Evolutionary conservation across 306 rosid genomes (phyloP).

Genomic region (Purshia tridentata): DNA sequence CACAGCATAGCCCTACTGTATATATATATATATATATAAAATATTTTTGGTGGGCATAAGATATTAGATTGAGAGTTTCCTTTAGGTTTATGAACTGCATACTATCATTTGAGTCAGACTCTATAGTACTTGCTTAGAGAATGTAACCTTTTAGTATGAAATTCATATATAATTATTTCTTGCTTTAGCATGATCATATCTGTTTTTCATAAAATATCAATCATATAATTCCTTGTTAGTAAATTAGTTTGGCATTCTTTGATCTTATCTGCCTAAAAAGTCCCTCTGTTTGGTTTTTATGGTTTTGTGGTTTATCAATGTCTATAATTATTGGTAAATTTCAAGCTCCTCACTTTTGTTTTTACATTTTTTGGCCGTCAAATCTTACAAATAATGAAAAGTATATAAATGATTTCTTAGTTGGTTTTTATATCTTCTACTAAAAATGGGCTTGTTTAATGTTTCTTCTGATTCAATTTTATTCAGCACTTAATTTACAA

Average conservation of each 20-base stretch:
- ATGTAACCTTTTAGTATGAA: neutral
- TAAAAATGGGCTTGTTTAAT: neutral
- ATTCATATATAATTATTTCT: neutral
- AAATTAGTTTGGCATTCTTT: neutral
- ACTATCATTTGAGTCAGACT: neutral
- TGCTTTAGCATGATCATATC: neutral
- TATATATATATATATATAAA: no score
- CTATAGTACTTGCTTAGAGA: neutral
- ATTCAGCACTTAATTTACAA: neutral
- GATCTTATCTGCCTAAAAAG: neutral
- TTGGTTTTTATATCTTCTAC: neutral
- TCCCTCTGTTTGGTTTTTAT: neutral
- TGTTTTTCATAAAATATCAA: neutral
- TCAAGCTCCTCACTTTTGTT: neutral
- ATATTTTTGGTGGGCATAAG: constrained; percentile 2
- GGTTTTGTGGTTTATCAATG: neutral
- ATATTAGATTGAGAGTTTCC: neutral
- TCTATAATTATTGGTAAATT: neutral
- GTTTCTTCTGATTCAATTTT: neutral
- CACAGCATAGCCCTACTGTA: no score
- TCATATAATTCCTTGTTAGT: neutral
- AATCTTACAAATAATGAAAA: neutral
- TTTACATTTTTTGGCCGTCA: neutral
- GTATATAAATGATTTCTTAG: neutral
- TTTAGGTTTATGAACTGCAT: neutral